These are phyloP conservation scores for Plasmodium blacklocki DNA, from an alignment of 169 alveolate species.

Conservation along the genomic window DNA sequence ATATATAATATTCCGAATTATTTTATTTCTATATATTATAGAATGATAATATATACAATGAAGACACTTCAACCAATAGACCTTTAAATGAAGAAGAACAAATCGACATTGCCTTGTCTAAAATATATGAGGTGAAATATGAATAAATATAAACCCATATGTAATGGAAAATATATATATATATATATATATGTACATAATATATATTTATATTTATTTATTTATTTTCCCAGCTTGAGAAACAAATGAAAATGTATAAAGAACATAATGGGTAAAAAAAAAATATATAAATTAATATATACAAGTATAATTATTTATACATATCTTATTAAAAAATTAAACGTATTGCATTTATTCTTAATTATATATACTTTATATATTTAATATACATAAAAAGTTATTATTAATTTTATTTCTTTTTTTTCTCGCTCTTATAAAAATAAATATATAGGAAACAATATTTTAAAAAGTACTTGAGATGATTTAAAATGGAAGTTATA, in stretches of 20 bases:
- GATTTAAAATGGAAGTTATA: no score
- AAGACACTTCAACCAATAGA: constrained; percentile 10
- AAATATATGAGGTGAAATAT: constrained; percentile 23
- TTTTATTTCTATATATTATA: neutral
- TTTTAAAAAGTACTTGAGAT: no score
- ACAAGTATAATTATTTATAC: neutral
- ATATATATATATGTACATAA: neutral
- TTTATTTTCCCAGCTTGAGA: constrained; percentile 25
- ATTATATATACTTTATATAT: no score
- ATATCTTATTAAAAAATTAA: no score
- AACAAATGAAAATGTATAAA: constrained; percentile 31
- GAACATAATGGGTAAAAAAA: constrained; percentile 19
- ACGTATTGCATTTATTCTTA: no score
- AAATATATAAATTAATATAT: neutral
- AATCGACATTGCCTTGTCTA: constrained; percentile 45
- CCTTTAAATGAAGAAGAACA: constrained; percentile 32
- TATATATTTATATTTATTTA: neutral
- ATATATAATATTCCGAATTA: no score
- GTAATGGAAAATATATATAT: neutral
- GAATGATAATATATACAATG: constrained; percentile 9
- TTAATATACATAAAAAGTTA: no score
- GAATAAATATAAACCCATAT: neutral
- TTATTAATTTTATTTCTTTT: no score
- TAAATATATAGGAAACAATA: no score
- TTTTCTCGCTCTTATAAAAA: no score